Evolutionary conservation across 1,284 basidiomycete genomes (phyloP).

Genomic region (Fomitopsis schrenkii): DNA sequence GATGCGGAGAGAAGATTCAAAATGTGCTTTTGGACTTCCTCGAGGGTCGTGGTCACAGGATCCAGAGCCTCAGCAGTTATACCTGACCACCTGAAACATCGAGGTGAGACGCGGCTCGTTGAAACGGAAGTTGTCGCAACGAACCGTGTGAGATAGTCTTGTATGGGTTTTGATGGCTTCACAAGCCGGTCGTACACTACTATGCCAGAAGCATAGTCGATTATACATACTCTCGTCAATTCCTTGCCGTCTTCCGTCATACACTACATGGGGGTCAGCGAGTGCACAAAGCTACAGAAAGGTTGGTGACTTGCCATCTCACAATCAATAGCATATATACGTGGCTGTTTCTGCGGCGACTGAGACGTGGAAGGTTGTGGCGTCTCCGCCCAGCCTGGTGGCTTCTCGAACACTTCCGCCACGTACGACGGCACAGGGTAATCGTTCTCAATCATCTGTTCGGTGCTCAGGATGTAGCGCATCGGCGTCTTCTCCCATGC

Average conservation of each 20-base stretch:
- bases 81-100: slow-evolving; percentile 72
- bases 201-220: slow-evolving; percentile 69
- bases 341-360: slow-evolving; percentile 25
- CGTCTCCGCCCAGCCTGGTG: slow-evolving; percentile 71
- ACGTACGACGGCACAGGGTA: slow-evolving; percentile 83
- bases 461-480: slow-evolving; percentile 69
- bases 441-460: slow-evolving; percentile 89
- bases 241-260: slow-evolving; percentile 85
- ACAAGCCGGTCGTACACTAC: slow-evolving; percentile 86
- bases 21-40: slow-evolving; percentile 71
- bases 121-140: not conserved
- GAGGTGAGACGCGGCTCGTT: not conserved
- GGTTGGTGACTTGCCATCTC: slow-evolving; percentile 71
- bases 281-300: not conserved
- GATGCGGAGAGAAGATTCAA: slow-evolving; percentile 47
- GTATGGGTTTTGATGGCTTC: slow-evolving; percentile 76
- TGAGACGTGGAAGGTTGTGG: slow-evolving; percentile 37
- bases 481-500: slow-evolving; percentile 57
- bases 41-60: slow-evolving; percentile 68
- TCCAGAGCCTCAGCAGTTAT: slow-evolving; percentile 75
- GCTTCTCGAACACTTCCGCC: slow-evolving; percentile 62
- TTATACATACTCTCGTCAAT: slow-evolving; percentile 77
- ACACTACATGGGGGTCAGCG: slow-evolving; percentile 46
- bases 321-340: slow-evolving; percentile 79
- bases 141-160: slow-evolving; percentile 85